Evolutionary conservation across 2,329 filamentous ascomycete genomes (phyloP).

Genomic region (Zelopaecilomyces penicillatus): DNA sequence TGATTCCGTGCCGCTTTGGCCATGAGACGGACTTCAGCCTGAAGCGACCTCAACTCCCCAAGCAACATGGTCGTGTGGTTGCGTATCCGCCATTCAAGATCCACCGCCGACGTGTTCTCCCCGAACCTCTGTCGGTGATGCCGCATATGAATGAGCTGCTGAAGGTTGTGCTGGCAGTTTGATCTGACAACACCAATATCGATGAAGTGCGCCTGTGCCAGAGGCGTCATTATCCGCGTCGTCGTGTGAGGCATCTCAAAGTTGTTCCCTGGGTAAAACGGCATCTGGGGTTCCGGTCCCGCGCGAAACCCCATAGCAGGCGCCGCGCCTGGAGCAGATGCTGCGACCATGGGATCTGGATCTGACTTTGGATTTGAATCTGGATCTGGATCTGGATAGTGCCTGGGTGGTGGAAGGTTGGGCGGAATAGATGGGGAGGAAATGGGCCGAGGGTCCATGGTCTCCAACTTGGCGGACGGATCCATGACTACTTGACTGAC

Average conservation of each 20-base stretch:
- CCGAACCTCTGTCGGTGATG: conserved; percentile 20
- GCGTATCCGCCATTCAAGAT: conserved; percentile 36
- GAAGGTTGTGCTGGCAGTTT: conserved; percentile 27
- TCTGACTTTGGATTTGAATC: too few relatives aligned
- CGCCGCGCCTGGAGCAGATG: too few relatives aligned
- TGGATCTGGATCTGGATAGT: too few relatives aligned
- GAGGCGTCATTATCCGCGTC: conserved; percentile 13
- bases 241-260: conserved; percentile 12
- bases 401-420: conserved; percentile 9
- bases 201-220: conserved; percentile 18
- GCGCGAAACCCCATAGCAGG: conserved; percentile 6
- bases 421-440: conserved; percentile 14
- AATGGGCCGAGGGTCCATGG: conserved; percentile 20
- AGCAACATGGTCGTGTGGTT: conserved; percentile 34
- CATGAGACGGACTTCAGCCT: conserved; percentile 35
- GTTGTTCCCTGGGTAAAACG: conserved; percentile 15
- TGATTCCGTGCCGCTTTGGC: conserved; percentile 37
- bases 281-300: conserved; percentile 13
- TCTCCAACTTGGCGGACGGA: conserved; percentile 14
- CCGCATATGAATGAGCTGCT: conserved; percentile 27
- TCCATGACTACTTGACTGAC: conserved; percentile 3
- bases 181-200: conserved; percentile 20
- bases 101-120: conserved; percentile 22
- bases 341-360: too few relatives aligned
- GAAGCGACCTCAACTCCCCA: conserved; percentile 35